Conservation (phyloP, 106 monocot genomes). For the Vanilla planifolia region DNA sequence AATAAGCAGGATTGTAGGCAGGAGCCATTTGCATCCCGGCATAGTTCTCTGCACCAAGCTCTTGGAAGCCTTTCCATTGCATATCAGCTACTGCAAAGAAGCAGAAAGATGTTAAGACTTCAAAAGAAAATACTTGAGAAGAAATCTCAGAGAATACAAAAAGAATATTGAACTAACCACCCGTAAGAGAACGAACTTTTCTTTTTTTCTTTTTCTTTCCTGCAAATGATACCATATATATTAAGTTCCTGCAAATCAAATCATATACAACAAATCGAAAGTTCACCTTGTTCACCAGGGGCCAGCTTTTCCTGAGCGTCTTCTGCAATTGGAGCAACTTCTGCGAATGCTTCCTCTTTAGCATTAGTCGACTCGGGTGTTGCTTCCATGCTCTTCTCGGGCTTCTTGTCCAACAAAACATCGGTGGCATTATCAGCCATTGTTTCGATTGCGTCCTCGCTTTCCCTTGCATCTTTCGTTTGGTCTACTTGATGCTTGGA, state of each 20-base stretch:
- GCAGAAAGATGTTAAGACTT: not conserved
- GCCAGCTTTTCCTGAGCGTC: conserved; percentile 55
- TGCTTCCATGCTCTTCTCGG: conserved; percentile 15
- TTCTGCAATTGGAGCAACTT: conserved; percentile 35
- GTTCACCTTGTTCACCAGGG: conserved; percentile 61
- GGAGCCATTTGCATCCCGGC: conserved; percentile 58
- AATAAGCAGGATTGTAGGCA: conserved; percentile 56
- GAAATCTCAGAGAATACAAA: not conserved
- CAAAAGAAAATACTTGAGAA: not conserved
- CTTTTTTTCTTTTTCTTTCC: conserved; percentile 98
- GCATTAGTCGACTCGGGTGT: conserved; percentile 38
- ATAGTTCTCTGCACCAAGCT: conserved; percentile 56
- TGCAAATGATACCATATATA: conserved; percentile 14
- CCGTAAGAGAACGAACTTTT: conserved; percentile 30
- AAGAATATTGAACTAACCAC: conserved; percentile 36
- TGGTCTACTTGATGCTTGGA: conserved; percentile 5
- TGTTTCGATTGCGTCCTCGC: conserved; percentile 22
- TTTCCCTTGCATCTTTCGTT: conserved; percentile 17
- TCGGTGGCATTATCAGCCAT: conserved; percentile 16
- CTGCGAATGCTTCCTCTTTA: conserved; percentile 44
- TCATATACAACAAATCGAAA: not conserved
- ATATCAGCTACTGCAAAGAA: conserved; percentile 36
- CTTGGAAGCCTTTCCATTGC: conserved; percentile 72
- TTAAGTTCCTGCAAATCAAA: not conserved
- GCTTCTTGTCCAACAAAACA: conserved; percentile 32